These are phyloP conservation scores for Aureobasidium uvarum DNA, from an alignment of 2,329 filamentous ascomycete genomes.

Conservation along the genomic window DNA sequence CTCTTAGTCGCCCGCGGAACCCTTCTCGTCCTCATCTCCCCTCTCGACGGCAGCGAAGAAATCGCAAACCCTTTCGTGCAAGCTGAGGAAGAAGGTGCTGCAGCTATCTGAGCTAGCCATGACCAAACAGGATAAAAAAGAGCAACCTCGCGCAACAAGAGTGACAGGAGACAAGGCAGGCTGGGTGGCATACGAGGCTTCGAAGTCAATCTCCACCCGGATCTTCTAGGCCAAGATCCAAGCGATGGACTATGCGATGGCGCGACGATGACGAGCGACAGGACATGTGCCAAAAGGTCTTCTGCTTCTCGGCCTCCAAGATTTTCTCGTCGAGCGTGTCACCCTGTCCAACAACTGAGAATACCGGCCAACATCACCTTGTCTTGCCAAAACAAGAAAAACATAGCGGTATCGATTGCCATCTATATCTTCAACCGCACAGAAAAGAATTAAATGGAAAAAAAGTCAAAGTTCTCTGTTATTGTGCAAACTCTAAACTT, in stretches of 20 bases:
- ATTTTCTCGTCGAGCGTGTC: background rate
- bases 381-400: background rate
- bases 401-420: background rate
- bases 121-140: background rate
- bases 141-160: background rate
- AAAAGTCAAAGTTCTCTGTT: no score
- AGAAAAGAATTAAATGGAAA: no score
- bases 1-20: conserved; percentile 90
- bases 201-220: background rate
- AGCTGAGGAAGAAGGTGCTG: conserved; percentile 51
- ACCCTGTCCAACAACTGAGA: background rate
- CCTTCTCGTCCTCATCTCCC: conserved; percentile 89
- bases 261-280: background rate
- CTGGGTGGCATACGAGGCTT: background rate
- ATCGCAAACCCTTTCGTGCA: conserved; percentile 92
- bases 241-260: background rate
- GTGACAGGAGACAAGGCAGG: background rate
- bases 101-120: conserved; percentile 29
- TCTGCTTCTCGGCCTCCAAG: background rate
- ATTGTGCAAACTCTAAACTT: no score
- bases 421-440: no score
- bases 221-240: background rate
- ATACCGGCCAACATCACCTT: background rate
- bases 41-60: conserved; percentile 90
- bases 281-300: background rate